Evolutionary conservation across 2,329 filamentous ascomycete genomes (phyloP).

Genomic region (Beauveria asiatica): DNA sequence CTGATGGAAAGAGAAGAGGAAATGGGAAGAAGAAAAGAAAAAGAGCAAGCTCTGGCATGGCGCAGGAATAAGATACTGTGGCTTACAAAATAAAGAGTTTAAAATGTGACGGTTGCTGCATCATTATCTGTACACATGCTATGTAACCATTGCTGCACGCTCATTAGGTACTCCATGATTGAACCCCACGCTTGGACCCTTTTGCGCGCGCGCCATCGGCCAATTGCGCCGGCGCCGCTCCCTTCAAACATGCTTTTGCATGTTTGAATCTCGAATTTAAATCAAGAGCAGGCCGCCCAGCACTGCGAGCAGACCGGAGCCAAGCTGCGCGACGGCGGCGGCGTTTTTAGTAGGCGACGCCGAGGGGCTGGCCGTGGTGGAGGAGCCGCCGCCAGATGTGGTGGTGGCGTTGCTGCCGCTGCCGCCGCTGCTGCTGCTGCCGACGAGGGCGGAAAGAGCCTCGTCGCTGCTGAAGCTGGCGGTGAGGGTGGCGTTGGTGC

Average conservation of each 20-base stretch:
- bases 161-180: background rate
- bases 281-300: background rate
- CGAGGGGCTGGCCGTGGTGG: background rate
- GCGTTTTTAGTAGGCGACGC: background rate
- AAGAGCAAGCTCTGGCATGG: background rate
- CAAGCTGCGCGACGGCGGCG: background rate
- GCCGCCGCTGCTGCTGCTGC: slow-evolving; percentile 8
- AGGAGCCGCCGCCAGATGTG: background rate
- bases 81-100: background rate
- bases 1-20: background rate
- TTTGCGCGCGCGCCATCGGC: too few relatives aligned
- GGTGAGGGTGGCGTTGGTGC: slow-evolving; percentile 28
- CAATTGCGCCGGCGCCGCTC: too few relatives aligned
- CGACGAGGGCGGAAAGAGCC: slow-evolving; percentile 26
- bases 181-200: background rate
- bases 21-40: background rate
- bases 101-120: background rate
- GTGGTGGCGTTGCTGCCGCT: background rate
- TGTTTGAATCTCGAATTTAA: background rate
- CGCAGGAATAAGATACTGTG: background rate
- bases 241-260: background rate
- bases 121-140: background rate
- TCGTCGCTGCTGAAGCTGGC: slow-evolving; percentile 24
- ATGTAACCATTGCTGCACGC: background rate
- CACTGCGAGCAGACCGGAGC: slow-evolving; percentile 1